Base-by-base conservation (phyloP, 2,329 filamentous ascomycete species). In the Pseudocercospora cruenta region DNA sequence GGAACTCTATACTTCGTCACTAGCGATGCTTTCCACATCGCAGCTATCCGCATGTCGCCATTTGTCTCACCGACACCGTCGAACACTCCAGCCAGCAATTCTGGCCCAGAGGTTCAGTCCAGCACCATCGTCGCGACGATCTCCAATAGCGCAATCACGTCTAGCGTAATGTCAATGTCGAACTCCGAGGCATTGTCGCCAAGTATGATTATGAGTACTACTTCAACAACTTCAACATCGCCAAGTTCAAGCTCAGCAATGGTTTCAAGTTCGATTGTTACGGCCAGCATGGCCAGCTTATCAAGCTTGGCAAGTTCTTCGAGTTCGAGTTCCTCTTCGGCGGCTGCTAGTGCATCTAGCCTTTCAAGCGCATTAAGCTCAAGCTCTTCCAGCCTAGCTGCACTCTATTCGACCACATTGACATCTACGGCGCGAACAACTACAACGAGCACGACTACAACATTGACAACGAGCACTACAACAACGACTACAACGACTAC, bases 11-110 rank as follows among this genome's bases (percentile, higher is more conserved):
- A 61, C 59, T 47, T 61, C 7, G 47, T 47, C 10, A 26, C 24
- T n/a, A 31, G 43, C 43, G 31, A 31, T 24, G 24, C 26, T 33
- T 55, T n/a, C 22, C 22, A 51, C 47, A 45, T 61, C 24, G 59
- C 59, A 61, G 59, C 59, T 33, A 60, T 60, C 24, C 36, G 58
- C 19, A 60, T 60, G 21, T 45, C 33, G n/a, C 58, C 58, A 47
- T 47, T 60, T 28, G 39, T 47, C 14, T n/a, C 58, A 14, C 22
- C 58, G 22, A 28, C 51, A 26, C 22, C 22, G n/a, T 55, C 51
- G 24, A 26, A 24, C 47, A 22, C 47, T 51, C 26, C 47, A 31
- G 51, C 51, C 26, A 28, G 22, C 51, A 55, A 12, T 55, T n/a
- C 26, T 4, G 31, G 10, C 51, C 26, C 51, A 10, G 51, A 31